phyloP scores from a whole-genome alignment of 805 yeast species.

The Cyberlindnera petersonii region DNA sequence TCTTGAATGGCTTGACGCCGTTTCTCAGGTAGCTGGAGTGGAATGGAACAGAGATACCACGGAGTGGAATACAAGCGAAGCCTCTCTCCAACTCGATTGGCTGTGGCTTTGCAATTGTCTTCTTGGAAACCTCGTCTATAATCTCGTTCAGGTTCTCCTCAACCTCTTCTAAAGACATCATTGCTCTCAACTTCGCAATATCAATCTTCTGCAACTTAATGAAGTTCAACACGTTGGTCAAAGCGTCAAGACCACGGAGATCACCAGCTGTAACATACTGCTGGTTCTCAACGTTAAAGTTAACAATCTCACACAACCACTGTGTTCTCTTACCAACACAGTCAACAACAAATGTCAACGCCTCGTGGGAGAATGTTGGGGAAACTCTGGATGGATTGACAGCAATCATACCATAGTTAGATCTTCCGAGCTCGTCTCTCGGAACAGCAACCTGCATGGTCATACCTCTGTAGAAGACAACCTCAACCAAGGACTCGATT shows the following conservation, averaged over 20 bases:
- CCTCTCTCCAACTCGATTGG: constrained; percentile 98
- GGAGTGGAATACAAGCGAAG: constrained; percentile 95
- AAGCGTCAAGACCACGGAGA: constrained; percentile 87
- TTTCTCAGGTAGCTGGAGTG: constrained; percentile 97
- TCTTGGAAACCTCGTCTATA: constrained; percentile 77
- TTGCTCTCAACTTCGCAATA: constrained; percentile 79
- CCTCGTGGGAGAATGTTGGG: constrained; percentile 86
- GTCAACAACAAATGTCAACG: constrained; percentile 89
- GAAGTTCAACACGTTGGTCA: constrained; percentile 89
- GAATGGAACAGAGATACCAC: constrained; percentile 99
- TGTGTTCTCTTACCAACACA: constrained; percentile 78
- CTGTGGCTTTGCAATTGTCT: constrained; percentile 84
- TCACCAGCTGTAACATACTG: constrained; percentile 99
- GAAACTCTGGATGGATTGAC: constrained; percentile 94
- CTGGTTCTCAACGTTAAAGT: constrained; percentile 96
- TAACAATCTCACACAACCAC: constrained; percentile 97
- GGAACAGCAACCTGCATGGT: constrained; percentile 99
- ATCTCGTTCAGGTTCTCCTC: constrained; percentile 85
- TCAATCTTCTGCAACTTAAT: constrained; percentile 93
- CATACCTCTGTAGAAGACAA: constrained; percentile 99
- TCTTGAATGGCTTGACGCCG: constrained; percentile 98
- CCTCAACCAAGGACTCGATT: constrained; percentile 93
- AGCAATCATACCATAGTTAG: constrained; percentile 99
- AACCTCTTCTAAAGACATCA: constrained; percentile 82
- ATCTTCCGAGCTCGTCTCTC: constrained; percentile 90